Evolutionary conservation across 208 protist genomes (phyloP).

Genomic region (Phytomonas sp.): DNA sequence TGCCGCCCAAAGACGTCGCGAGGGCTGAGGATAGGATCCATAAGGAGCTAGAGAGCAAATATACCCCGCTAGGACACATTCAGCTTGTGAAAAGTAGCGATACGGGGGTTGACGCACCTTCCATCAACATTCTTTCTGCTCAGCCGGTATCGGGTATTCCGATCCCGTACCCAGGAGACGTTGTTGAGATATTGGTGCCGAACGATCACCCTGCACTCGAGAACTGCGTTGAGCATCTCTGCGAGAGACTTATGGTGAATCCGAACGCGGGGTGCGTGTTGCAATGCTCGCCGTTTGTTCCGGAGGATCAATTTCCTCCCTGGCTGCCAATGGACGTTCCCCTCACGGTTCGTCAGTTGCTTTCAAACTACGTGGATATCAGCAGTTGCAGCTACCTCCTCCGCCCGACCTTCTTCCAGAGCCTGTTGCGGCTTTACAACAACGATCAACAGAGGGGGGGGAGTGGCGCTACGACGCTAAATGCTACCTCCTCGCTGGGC

Average conservation of each 20-base stretch:
- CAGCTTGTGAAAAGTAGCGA: conserved; percentile 13
- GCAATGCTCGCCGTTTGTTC: conserved; percentile 72
- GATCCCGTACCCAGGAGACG: conserved; percentile 41
- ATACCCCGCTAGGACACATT: conserved; percentile 16
- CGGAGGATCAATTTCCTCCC: conserved; percentile 61
- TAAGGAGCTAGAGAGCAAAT: conserved; percentile 11
- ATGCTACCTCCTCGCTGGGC: neutral
- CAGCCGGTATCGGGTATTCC: conserved; percentile 5
- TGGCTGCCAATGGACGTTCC: conserved; percentile 63
- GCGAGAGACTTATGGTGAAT: conserved; percentile 34
- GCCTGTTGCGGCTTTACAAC: conserved; percentile 42
- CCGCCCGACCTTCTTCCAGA: conserved; percentile 65
- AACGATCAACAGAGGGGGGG: conserved; percentile 19
- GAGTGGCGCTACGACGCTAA: neutral
- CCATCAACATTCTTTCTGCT: conserved; percentile 23
- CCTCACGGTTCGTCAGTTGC: conserved; percentile 54
- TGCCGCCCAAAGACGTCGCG: neutral
- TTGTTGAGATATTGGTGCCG: conserved; percentile 68
- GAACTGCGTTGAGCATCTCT: conserved; percentile 54
- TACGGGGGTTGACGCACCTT: neutral
- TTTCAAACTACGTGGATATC: conserved; percentile 76
- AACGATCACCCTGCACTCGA: conserved; percentile 22
- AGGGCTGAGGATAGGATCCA: conserved; percentile 7
- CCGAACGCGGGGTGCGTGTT: conserved; percentile 54
- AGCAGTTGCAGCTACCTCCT: conserved; percentile 75